Base-by-base conservation (phyloP, 1,284 basidiomycete genomes). In the Coniophora puteana region DNA sequence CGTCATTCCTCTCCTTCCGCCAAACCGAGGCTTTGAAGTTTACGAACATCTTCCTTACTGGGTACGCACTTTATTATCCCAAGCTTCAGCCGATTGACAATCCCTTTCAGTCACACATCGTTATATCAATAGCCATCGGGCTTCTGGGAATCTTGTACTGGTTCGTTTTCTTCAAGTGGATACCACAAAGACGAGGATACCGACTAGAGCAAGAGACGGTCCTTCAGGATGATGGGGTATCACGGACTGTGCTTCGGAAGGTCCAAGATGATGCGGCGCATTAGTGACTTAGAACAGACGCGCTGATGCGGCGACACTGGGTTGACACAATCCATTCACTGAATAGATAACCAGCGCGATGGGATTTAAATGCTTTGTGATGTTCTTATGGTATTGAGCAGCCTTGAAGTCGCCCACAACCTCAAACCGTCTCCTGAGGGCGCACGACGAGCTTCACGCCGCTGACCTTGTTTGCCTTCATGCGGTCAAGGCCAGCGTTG, bases 1-100 rank as follows among this genome's bases (percentile, higher is more conserved):
- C 13, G 49, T 69, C 21, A 72, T 77, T 3, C 82, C 83, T 1
- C 62, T 83, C 42, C 63, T 84, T 18, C 81, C 82, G 4, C 82
- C 82, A 1, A 55, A 63, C 1, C 53, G 62, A 7, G 76, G 71
- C 3, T 65, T 68, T n/a, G 62, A 59, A 40, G 67, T 72, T 1
- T 86, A 84, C 49, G 63, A 71, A 22, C 55, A 62, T 36, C 63
- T 86, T 18, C 82, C 82, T 3, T 85, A 85, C 51, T 85, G 74
- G 68, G 81, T 82, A 49, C 52, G 78, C 58, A 22, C 21, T 36
- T 27, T 32, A n/a, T n/a, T n/a, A n/a, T n/a, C n/a, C n/a, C n/a
- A n/a, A n/a, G n/a, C n/a, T n/a, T n/a, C n/a, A n/a, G n/a, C n/a
- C n/a, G n/a, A n/a, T n/a, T n/a, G n/a, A n/a, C n/a, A n/a, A n/a